phyloP scores from a whole-genome alignment of 1,284 basidiomycete species.

The Agaricales sp. region DNA sequence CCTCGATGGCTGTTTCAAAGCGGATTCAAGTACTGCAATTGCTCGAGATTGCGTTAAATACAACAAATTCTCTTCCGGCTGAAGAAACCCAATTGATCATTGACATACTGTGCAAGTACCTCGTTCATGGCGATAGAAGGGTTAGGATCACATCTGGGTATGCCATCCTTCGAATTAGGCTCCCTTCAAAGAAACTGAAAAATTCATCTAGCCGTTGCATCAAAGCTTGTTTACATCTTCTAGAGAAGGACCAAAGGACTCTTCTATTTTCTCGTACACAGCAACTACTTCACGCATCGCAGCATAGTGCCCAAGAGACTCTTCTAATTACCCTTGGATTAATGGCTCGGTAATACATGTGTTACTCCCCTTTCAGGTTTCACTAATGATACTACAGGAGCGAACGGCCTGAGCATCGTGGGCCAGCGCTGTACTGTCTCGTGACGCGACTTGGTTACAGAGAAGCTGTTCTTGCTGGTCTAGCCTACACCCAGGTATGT shows the following conservation, averaged over 20 bases:
- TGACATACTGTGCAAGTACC: slow-evolving; percentile 32
- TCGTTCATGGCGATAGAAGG: slow-evolving; percentile 44
- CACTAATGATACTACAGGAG: slow-evolving; percentile 25
- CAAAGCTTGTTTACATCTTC: slow-evolving; percentile 9
- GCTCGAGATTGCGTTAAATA: neutral
- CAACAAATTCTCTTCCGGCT: neutral
- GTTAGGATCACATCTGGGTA: slow-evolving; percentile 63
- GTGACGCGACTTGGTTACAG: slow-evolving; percentile 59
- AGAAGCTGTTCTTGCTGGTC: slow-evolving; percentile 59
- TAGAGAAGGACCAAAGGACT: slow-evolving; percentile 26
- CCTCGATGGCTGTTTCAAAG: neutral
- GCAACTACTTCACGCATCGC: slow-evolving; percentile 31
- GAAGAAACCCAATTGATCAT: slow-evolving; percentile 10
- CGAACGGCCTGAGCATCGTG: slow-evolving; percentile 40
- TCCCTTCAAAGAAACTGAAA: slow-evolving; percentile 3
- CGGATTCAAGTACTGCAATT: neutral
- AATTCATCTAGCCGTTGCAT: neutral
- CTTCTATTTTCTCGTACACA: slow-evolving; percentile 37
- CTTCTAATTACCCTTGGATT: slow-evolving; percentile 46
- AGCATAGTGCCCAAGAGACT: slow-evolving; percentile 45
- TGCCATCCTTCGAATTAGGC: slow-evolving; percentile 13
- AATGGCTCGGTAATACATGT: slow-evolving; percentile 47
- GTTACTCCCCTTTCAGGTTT: neutral
- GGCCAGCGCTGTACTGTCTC: slow-evolving; percentile 53
- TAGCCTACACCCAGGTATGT: slow-evolving; percentile 61